Conservation (phyloP, 2,329 filamentous ascomycete species). For the Stagonosporopsis chrysanthemi region DNA sequence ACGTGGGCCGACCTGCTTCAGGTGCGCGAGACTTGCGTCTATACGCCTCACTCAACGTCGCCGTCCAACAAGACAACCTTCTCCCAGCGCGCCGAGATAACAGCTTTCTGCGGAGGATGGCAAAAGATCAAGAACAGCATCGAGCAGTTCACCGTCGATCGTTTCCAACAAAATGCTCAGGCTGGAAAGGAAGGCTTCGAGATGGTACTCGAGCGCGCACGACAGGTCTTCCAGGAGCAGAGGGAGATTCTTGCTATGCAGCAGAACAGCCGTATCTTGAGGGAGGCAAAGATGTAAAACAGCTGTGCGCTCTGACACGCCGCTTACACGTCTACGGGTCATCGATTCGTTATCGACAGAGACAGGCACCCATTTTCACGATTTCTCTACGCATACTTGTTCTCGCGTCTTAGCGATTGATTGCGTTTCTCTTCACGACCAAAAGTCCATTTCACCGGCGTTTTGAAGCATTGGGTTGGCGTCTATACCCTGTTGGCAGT, state of each 20-base stretch:
- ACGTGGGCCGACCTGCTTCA: constrained; percentile 90
- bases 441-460: constrained; percentile 20
- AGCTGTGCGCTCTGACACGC: neutral
- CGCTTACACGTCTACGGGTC: neutral
- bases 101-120: constrained; percentile 94
- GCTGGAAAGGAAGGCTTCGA: constrained; percentile 96
- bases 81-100: constrained; percentile 88
- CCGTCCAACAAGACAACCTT: constrained; percentile 75
- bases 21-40: constrained; percentile 91
- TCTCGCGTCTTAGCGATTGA: constrained; percentile 14
- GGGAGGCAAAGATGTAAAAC: constrained; percentile 43
- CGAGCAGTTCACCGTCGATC: constrained; percentile 86
- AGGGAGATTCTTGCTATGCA: constrained; percentile 66
- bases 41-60: constrained; percentile 66
- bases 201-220: constrained; percentile 89
- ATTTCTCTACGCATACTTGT: constrained; percentile 8
- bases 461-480: constrained; percentile 18
- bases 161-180: constrained; percentile 89
- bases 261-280: constrained; percentile 43
- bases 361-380: constrained; percentile 1
- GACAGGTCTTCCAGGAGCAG: constrained; percentile 90
- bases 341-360: neutral
- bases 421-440: constrained; percentile 2
- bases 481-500: constrained; percentile 17
- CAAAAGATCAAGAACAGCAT: constrained; percentile 96